Base-by-base conservation (phyloP, 768 basidiomycete genomes). In the Trametes cinnabarina region DNA sequence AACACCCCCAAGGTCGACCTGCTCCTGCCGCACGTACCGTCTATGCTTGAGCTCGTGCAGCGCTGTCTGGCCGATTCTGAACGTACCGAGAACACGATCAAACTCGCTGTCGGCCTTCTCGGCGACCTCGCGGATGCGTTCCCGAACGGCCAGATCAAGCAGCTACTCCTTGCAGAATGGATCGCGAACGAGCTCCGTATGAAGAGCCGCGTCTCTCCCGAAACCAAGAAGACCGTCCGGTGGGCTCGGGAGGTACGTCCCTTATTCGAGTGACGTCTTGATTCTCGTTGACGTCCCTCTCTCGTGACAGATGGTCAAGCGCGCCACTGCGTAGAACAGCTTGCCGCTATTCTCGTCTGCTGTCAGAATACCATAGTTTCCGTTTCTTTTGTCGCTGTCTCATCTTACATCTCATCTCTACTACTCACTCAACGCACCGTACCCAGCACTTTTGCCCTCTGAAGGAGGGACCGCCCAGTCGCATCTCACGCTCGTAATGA, bases 91-190 rank as follows among this genome's bases (percentile, higher is more conserved):
- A 68, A 82, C 0, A 79, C 92, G 43, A 78, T 88, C 65, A 86
- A 88, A 67, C 73, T 91, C 50, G 82, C 82, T 4, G 86, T 90
- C 61, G 97, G 96, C 39, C 81, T 98, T 8, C 76, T 98, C 59
- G 97, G 97, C 55, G 97, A 99, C 68, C 79, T 99, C 19, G 94
- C 94, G 1, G 92, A 95, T 67, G 81, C 84, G 30, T 98, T 92
- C 83, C 82, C 88, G 34, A 76, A 79, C 54, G 90, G 91, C 26
- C 80, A 92, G 68, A 79, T 98, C 65, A 92, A 92, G 77, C 86
- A 88, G 26, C 72, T 84, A 46, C 76, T 98, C 56, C 79, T 94
- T 43, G 74, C 83, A 39, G 86, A 87, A 34, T 97, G 95, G 94
- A 74, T 90, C 61, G 87, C 84, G 0, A 73, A 74, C 20, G 85